phyloP scores from a whole-genome alignment of 768 basidiomycete species.

The Leccinum incarnatum region DNA sequence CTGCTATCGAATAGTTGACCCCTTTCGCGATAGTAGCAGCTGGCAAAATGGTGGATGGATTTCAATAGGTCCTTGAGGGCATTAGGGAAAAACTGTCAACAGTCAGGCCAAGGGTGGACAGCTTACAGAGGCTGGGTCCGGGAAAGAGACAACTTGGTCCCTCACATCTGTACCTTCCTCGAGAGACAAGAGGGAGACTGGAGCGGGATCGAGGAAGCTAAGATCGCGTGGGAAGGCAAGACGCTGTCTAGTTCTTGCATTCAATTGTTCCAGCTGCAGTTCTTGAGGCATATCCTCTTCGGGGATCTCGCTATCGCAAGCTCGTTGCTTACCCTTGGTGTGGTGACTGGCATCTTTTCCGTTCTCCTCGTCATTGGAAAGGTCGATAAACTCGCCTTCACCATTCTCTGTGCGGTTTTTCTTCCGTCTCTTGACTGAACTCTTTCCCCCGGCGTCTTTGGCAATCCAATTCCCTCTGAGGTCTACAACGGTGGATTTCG shows the following conservation, averaged over 20 bases:
- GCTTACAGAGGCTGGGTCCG: constrained; percentile 53
- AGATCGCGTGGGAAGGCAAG: constrained; percentile 48
- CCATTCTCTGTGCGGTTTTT: constrained; percentile 22
- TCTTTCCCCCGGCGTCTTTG: constrained; percentile 57
- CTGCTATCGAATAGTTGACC: constrained; percentile 56
- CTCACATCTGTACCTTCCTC: constrained; percentile 6
- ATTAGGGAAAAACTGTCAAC: constrained; percentile 9
- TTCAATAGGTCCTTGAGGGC: constrained; percentile 47
- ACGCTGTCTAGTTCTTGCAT: constrained; percentile 37
- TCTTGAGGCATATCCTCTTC: constrained; percentile 12
- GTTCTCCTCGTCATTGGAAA: constrained; percentile 20
- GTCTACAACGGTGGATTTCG: constrained; percentile 40
- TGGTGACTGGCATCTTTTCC: constrained; percentile 12
- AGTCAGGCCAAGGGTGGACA: background rate
- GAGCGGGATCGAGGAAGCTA: constrained; percentile 49
- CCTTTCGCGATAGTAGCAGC: constrained; percentile 56
- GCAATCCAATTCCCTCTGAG: constrained; percentile 65
- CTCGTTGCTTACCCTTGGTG: constrained; percentile 27
- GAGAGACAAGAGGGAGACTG: constrained; percentile 6
- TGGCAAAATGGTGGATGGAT: constrained; percentile 50
- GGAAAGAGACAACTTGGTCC: constrained; percentile 17
- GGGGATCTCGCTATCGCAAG: constrained; percentile 10
- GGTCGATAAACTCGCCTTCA: constrained; percentile 25
- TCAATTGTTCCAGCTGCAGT: constrained; percentile 11
- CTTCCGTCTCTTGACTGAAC: constrained; percentile 39